Evolutionary conservation across 768 basidiomycete genomes (phyloP), one percentile per base, ranked within the genome.

Genomic region (Wakefieldia striispora): DNA sequence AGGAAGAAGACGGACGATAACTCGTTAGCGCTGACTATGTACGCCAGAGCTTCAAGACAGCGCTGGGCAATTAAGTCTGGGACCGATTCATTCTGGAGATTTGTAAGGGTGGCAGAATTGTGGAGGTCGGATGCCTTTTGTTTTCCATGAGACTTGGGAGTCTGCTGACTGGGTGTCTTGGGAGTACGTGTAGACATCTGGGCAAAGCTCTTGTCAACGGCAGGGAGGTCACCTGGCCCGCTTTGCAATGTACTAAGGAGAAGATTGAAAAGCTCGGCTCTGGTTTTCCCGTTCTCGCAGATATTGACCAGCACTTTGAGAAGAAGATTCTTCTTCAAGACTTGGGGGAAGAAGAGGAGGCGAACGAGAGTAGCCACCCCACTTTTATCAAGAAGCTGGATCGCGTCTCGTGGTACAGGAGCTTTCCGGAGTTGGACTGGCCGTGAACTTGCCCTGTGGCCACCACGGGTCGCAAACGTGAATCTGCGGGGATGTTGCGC

Each of bases 341-440:
- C 86, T 57, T 97, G 91, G 4, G 97, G 97, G 78, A 93, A 97
- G 77, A 99, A 99, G 19, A 99, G 79, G 8, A 98, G 81, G 44
- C 95, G 84, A 36, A 97, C 84, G 16, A 99, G 82, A 20, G 87
- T 85, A 0, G 94, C 90, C 40, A 98, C 81, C 13, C 93, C 91
- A 6, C 80, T 67, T 60, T 91, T 95, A 65, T 99, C 97, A 39
- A 99, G 79, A 2, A 99, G 81, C 61, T 92, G 90, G 24, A 97
- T 90, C 2, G 95, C 90, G 58, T 99, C 95, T 34, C 95, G 86
- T 34, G 81, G 77, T 10, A 74, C 70, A 26, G 74, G 63, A 17
- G 72, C 67, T 61, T 88, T 90, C 33, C 80, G 78, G 3, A 70
- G 58, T 2, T 69, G 57, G 4, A 67, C 47, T 23, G 66, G 44